Conservation (phyloP, 495 filamentous ascomycete species). For the Chaetomium cochliodes region DNA sequence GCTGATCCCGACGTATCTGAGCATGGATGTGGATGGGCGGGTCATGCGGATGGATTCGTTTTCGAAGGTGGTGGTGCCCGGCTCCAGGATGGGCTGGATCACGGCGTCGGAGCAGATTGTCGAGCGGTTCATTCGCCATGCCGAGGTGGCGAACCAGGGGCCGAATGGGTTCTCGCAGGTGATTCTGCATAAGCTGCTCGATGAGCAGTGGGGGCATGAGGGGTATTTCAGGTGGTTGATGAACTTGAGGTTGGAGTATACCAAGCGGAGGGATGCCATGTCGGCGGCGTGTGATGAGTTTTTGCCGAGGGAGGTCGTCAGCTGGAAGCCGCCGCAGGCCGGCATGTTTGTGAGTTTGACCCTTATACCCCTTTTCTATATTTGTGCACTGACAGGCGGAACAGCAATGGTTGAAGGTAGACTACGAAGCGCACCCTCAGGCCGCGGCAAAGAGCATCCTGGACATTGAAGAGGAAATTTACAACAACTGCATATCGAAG, state of each 20-base stretch:
- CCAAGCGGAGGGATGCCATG: conserved; percentile 69
- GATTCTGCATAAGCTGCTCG: conserved; percentile 81
- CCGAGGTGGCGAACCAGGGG: conserved; percentile 77
- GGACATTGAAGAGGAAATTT: conserved; percentile 83
- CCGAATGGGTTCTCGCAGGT: conserved; percentile 81
- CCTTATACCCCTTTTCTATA: neutral
- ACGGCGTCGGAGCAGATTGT: conserved; percentile 80
- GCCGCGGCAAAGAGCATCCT: conserved; percentile 56
- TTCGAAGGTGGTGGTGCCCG: conserved; percentile 78
- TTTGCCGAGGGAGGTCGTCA: conserved; percentile 72
- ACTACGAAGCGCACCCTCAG: conserved; percentile 70
- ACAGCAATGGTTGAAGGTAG: conserved; percentile 80
- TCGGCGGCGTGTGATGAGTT: conserved; percentile 79
- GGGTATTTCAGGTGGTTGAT: conserved; percentile 92
- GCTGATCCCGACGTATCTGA: conserved; percentile 62
- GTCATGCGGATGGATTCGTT: conserved; percentile 76
- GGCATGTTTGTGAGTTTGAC: conserved; percentile 86
- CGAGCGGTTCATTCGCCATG: conserved; percentile 72
- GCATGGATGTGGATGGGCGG: conserved; percentile 64
- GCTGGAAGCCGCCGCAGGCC: conserved; percentile 80
- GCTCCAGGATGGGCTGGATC: conserved; percentile 74
- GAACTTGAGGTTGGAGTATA: conserved; percentile 78
- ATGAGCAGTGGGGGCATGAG: conserved; percentile 91
- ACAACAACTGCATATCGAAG: conserved; percentile 64
- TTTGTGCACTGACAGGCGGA: neutral